phyloP scores from a whole-genome alignment of 352 stramenopile genomes.

The Phytopythium delawarense region DNA sequence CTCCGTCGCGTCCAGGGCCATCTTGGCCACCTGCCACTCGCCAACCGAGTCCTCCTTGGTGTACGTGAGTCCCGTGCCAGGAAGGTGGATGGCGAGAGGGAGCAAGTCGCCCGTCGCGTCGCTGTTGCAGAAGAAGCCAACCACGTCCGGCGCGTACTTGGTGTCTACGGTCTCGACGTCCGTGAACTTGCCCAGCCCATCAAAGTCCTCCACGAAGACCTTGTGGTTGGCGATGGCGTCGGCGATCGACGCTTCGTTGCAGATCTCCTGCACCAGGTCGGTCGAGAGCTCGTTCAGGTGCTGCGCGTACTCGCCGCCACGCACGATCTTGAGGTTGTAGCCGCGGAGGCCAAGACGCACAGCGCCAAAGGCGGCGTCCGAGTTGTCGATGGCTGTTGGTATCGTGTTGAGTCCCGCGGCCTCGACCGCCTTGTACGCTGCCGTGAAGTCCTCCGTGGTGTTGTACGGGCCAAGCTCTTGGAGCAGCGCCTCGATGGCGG shows the following conservation, averaged over 20 bases:
- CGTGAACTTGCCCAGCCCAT: slow-evolving; percentile 12
- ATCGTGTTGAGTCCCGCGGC: slow-evolving; percentile 16
- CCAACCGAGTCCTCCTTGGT: too few species aligned
- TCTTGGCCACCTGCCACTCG: slow-evolving; percentile 14
- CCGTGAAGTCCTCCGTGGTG: not conserved
- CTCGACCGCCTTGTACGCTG: slow-evolving; percentile 14
- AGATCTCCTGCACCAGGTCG: slow-evolving; percentile 14
- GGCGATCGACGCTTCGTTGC: slow-evolving; percentile 11
- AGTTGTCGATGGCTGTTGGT: slow-evolving; percentile 24
- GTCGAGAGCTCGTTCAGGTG: slow-evolving; percentile 13
- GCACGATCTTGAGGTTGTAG: slow-evolving; percentile 24
- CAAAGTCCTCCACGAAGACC: slow-evolving; percentile 26
- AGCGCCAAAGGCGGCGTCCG: slow-evolving; percentile 27
- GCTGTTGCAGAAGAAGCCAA: slow-evolving; percentile 34
- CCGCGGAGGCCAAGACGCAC: slow-evolving; percentile 24
- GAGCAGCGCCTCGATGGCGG: not conserved
- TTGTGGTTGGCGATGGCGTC: slow-evolving; percentile 12
- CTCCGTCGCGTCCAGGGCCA: slow-evolving; percentile 30
- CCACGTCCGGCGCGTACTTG: slow-evolving; percentile 27
- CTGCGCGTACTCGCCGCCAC: slow-evolving; percentile 10
- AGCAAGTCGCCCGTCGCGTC: slow-evolving; percentile 10
- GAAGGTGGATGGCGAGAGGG: slow-evolving; percentile 18
- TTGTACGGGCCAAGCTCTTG: not conserved
- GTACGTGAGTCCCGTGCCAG: too few species aligned
- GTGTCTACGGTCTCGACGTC: slow-evolving; percentile 10